Conservation (phyloP, 1,284 basidiomycete species). For the Cryptococcus sp. region DNA sequence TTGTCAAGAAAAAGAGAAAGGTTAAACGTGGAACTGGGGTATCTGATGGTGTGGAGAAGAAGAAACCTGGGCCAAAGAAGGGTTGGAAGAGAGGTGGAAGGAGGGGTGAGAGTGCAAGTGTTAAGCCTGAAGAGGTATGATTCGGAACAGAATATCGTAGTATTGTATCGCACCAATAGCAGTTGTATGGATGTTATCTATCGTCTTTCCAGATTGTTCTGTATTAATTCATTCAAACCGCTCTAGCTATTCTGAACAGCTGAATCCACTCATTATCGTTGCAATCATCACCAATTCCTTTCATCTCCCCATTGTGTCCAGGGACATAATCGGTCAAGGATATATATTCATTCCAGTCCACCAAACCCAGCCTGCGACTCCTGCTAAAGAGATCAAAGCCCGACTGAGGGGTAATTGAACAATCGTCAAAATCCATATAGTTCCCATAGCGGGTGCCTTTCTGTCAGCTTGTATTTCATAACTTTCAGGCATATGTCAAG, state of each 20-base stretch:
- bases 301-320: too few relatives aligned
- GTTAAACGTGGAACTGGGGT: neutral
- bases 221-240: too few relatives aligned
- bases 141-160: too few relatives aligned
- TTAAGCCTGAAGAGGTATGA: neutral
- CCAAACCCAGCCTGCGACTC: constrained; percentile 31
- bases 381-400: constrained; percentile 30
- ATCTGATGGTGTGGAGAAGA: constrained; percentile 17
- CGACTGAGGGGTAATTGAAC: constrained; percentile 42
- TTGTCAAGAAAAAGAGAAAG: neutral
- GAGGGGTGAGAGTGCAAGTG: neutral
- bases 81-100: constrained; percentile 27
- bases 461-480: neutral
- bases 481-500: neutral
- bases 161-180: neutral
- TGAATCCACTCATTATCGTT: neutral
- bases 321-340: constrained; percentile 12
- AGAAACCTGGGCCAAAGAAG: constrained; percentile 42
- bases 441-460: constrained; percentile 45
- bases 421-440: constrained; percentile 47
- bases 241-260: too few relatives aligned
- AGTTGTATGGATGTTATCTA: too few relatives aligned
- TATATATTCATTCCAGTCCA: constrained; percentile 27
- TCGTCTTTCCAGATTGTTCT: too few relatives aligned
- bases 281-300: neutral